phyloP scores from a whole-genome alignment of 208 protist species.

The Leishmania arabica region DNA sequence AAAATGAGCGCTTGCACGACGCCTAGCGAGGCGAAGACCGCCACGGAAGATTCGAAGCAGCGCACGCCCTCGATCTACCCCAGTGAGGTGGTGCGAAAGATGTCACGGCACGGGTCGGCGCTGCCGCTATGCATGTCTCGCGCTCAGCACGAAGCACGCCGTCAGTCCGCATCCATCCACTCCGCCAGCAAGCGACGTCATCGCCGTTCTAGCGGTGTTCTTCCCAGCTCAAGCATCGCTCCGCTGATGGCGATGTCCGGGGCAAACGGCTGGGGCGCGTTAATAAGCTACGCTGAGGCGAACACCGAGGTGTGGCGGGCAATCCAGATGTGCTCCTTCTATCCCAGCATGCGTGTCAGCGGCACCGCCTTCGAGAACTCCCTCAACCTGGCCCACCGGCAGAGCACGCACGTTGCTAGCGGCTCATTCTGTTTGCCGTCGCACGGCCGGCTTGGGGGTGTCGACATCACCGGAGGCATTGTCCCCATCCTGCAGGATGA shows the following conservation, averaged over 20 bases:
- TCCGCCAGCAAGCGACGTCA: conserved; percentile 7
- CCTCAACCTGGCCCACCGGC: conserved; percentile 32
- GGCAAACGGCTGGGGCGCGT: conserved; percentile 18
- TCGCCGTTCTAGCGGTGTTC: background rate
- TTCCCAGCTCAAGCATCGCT: background rate
- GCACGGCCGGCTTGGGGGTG: background rate
- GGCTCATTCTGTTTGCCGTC: conserved; percentile 5
- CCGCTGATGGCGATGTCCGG: background rate
- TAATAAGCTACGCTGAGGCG: conserved; percentile 11
- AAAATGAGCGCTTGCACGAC: conserved; percentile 7
- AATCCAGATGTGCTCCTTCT: conserved; percentile 64
- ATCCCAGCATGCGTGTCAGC: conserved; percentile 72
- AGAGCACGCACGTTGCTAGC: conserved; percentile 8
- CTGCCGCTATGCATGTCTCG: conserved; percentile 57
- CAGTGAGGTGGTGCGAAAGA: conserved; percentile 1
- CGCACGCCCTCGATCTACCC: conserved; percentile 8
- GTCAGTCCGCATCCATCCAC: conserved; percentile 1
- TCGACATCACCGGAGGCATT: background rate
- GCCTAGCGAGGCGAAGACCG: background rate
- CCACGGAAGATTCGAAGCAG: background rate
- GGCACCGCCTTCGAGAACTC: conserved; percentile 81
- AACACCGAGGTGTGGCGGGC: conserved; percentile 43
- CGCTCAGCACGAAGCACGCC: conserved; percentile 36
- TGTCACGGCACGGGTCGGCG: conserved; percentile 20
- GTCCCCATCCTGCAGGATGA: background rate